Evolutionary conservation across 2,329 filamentous ascomycete genomes (phyloP).

Genomic region (Sclerotinia subarctica): DNA sequence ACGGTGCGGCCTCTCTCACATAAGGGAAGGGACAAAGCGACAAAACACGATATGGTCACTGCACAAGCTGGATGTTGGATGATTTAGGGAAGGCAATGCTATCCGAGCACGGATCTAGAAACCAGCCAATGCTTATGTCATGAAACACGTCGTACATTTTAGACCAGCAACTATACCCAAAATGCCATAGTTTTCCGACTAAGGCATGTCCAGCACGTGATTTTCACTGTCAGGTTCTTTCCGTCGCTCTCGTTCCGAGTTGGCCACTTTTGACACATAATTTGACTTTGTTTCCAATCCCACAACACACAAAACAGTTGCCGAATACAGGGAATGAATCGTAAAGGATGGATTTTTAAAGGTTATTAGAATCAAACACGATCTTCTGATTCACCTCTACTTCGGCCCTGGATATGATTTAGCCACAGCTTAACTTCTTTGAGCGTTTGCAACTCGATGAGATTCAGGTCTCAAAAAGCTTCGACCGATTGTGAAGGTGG

Average conservation of each 20-base stretch:
- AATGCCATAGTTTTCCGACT: neutral
- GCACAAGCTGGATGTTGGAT: neutral
- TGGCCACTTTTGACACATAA: neutral
- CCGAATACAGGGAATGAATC: neutral
- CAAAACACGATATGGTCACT: neutral
- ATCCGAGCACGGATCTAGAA: neutral
- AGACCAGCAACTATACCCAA: neutral
- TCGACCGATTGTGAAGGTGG: neutral
- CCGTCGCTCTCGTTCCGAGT: neutral
- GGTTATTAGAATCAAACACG: neutral
- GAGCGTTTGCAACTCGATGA: conserved; percentile 5
- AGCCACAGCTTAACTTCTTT: neutral
- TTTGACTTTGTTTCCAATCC: neutral
- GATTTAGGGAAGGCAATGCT: neutral
- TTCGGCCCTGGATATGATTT: neutral
- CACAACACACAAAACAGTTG: neutral
- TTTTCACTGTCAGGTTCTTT: neutral
- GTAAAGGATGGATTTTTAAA: too few relatives aligned
- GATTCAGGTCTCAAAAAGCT: neutral
- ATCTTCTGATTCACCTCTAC: neutral
- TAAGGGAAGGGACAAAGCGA: neutral
- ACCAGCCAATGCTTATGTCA: neutral
- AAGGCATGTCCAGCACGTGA: neutral
- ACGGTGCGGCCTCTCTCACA: neutral
- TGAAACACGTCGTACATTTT: neutral